Conservation (phyloP, 2,329 filamentous ascomycete species). For the Coniella vitis region DNA sequence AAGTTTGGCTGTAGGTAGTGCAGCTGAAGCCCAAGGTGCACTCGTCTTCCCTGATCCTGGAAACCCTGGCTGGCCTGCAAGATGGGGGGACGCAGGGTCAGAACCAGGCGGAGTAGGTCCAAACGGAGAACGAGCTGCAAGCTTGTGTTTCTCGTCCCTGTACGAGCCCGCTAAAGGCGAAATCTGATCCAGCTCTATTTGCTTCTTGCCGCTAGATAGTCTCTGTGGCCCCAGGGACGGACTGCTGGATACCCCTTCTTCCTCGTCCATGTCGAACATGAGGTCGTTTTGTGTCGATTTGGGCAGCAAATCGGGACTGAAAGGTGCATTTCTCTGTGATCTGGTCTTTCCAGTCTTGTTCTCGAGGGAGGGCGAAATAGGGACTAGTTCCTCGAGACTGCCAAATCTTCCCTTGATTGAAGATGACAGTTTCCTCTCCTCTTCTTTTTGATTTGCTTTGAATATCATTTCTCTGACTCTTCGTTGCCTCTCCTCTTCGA, state of each 20-base stretch:
- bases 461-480: constrained; percentile 73
- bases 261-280: constrained; percentile 93
- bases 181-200: constrained; percentile 25
- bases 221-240: constrained; percentile 24
- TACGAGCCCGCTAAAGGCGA: constrained; percentile 29
- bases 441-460: constrained; percentile 54
- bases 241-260: constrained; percentile 35
- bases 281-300: constrained; percentile 67
- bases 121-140: constrained; percentile 17
- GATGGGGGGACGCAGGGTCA: constrained; percentile 6
- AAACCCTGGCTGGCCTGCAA: constrained; percentile 5
- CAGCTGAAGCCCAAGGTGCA: constrained; percentile 44
- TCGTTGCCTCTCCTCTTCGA: constrained; percentile 61
- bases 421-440: constrained; percentile 55
- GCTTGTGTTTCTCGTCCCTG: constrained; percentile 32
- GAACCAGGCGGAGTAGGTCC: constrained; percentile 12
- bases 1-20: constrained; percentile 55
- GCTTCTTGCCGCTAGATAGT: constrained; percentile 14
- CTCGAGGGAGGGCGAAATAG: constrained; percentile 35
- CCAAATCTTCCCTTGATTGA: constrained; percentile 55
- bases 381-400: constrained; percentile 56
- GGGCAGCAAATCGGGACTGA: constrained; percentile 61
- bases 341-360: constrained; percentile 41
- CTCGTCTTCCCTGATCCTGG: constrained; percentile 19
- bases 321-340: constrained; percentile 43